phyloP scores from a whole-genome alignment of 106 monocot genomes.

The Alisma plantagoaquatica region DNA sequence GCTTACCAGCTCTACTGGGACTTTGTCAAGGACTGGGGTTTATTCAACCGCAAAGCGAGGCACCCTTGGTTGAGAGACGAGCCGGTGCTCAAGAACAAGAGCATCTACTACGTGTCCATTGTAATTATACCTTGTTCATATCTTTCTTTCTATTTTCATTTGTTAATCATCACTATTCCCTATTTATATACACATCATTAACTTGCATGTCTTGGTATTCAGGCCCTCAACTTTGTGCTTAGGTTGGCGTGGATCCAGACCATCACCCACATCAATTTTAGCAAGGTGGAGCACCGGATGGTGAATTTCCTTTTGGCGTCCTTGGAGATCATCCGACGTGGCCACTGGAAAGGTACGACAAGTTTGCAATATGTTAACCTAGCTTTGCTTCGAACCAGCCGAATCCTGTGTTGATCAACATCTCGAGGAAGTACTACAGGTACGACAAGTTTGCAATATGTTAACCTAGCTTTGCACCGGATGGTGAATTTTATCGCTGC shows the following conservation, averaged over 20 bases:
- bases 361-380: too few relatives aligned
- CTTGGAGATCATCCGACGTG: constrained; percentile 72
- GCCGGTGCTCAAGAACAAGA: constrained; percentile 68
- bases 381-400: too few relatives aligned
- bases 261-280: constrained; percentile 39
- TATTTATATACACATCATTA: neutral
- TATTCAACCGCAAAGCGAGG: constrained; percentile 39
- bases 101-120: constrained; percentile 73
- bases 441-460: too few relatives aligned
- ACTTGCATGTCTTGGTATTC: neutral
- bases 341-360: too few relatives aligned
- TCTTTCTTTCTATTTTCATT: neutral
- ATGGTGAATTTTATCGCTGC: too few relatives aligned
- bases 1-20: constrained; percentile 89
- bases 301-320: constrained; percentile 76
- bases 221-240: constrained; percentile 77
- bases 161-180: neutral
- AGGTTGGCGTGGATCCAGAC: constrained; percentile 86
- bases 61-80: constrained; percentile 75
- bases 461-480: too few relatives aligned
- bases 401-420: too few relatives aligned
- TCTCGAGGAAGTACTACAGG: constrained; percentile 99
- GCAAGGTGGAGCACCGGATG: constrained; percentile 46
- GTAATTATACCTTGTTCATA: constrained; percentile 19
- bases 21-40: constrained; percentile 96